Conservation (phyloP, 75 land plant genomes). For the Picea sitchensis region DNA sequence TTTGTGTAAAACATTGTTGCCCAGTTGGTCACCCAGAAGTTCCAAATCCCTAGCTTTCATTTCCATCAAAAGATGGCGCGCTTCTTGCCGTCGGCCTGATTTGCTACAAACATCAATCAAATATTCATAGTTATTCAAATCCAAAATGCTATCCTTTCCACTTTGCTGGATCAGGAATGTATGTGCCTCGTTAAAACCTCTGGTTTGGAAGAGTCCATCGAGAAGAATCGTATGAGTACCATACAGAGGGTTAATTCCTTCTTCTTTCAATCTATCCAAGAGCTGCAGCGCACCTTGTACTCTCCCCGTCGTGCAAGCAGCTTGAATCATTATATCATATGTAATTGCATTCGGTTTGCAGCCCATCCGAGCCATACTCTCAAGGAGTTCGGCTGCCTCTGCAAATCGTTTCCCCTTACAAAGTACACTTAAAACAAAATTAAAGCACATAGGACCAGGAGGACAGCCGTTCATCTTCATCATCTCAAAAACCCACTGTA, state of each 20-base stretch:
- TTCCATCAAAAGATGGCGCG: background rate
- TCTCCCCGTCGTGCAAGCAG: background rate
- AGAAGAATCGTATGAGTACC: background rate
- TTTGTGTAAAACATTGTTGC: background rate
- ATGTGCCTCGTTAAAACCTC: constrained; percentile 5
- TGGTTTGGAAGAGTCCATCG: background rate
- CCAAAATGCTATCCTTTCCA: background rate
- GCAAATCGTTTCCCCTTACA: background rate
- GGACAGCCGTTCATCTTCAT: background rate
- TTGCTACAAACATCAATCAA: constrained; percentile 1
- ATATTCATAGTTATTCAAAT: background rate
- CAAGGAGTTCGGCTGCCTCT: background rate
- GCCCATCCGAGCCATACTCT: background rate
- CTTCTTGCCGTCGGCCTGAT: background rate
- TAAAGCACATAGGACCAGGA: background rate
- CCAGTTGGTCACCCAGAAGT: background rate
- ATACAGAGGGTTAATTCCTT: background rate
- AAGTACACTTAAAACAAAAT: background rate
- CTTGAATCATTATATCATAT: background rate
- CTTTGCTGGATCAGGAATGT: background rate
- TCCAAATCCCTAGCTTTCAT: background rate
- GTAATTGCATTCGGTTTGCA: constrained; percentile 1
- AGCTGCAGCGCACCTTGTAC: background rate
- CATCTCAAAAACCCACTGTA: background rate
- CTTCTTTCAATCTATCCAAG: background rate